A percentile compares a stretch with the other conserved stretches of the same genome.
Evolutionary conservation across 257 asterid species (phyloP).

Genomic region (Echites panduratus): DNA sequence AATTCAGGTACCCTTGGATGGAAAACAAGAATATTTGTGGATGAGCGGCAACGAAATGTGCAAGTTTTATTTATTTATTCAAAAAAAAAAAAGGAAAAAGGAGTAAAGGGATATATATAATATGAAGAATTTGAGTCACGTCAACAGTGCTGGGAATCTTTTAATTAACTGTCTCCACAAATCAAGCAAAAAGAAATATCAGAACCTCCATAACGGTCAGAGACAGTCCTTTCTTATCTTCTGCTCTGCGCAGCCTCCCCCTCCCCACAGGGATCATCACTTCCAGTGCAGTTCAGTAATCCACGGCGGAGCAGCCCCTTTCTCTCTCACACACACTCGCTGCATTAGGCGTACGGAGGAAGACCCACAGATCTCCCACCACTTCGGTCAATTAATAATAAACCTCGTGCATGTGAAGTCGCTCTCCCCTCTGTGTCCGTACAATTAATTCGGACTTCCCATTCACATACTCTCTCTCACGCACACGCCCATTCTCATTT

Average conservation of each 20-base stretch:
- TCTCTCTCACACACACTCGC: no score
- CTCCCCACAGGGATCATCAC: background rate
- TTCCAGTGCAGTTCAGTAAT: background rate
- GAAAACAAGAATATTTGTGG: no score
- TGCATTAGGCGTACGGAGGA: background rate
- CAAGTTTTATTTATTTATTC: no score
- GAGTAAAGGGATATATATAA: background rate
- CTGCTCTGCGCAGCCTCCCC: background rate
- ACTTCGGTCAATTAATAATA: background rate
- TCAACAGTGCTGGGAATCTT: background rate
- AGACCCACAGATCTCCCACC: background rate
- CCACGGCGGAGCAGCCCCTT: no score
- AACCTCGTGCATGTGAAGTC: conserved; percentile 1
- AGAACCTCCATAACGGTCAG: conserved; percentile 11
- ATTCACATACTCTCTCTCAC: no score
- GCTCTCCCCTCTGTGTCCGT: conserved; percentile 3
- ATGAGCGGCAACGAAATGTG: no score
- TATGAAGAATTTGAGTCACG: background rate
- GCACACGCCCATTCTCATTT: no score
- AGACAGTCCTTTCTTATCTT: background rate
- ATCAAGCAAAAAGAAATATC: background rate
- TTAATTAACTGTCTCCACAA: background rate
- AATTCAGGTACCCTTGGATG: no score
- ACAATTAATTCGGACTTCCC: background rate
- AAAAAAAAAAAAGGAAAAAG: no score